Base-by-base conservation (phyloP, 2,329 filamentous ascomycete genomes). In the Fusarium phyllophilum region DNA sequence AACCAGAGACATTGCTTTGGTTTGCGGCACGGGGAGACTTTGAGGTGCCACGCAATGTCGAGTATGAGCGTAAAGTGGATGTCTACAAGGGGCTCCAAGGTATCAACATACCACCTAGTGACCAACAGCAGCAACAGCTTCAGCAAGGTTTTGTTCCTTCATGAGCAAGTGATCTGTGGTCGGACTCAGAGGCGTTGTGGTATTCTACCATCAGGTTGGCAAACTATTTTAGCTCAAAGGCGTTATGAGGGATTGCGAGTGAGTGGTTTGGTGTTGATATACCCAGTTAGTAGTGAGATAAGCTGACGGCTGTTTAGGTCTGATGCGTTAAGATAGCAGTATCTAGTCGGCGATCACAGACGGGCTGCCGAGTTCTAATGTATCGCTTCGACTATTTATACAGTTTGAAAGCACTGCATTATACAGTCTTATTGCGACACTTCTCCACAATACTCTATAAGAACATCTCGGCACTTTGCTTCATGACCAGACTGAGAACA, bases 1-100 rank as follows among this genome's bases (percentile, higher is more conserved):
- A 87, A 75, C 84, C 83, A 22, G 86, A 88, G 76, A 82, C 85
- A 62, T 56, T 87, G 60, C 79, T 88, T 39, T 87, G 85, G 84
- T 84, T 87, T 65, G 80, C 79, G 29, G 80, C 83, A 20, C 80
- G 83, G 45, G 85, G 85, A 8, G 84, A 87, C 68, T 83, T 84
- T 65, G 82, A 84, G 22, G 74, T 88, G 57, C 84, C 86, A 34
- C 77, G 74, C 12, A 86, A 86, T 45, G 79, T 88, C 26, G 85
- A 87, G 59, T 84, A 82, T 52, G 80, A 81, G 75, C 80, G 82
- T 46, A 83, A 83, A 71, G 69, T 66, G 12, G 81, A 77, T 31
- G 68, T 75, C 11, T 81, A 77, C 65, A 80, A 65, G 59, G 82
- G 83, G 0, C 62, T 82, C 26, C 78, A 83, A 46, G 83, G 83